These are phyloP conservation scores for Plasmodium falciparum DNA, from an alignment of 169 alveolate genomes.

Conservation along the genomic window DNA sequence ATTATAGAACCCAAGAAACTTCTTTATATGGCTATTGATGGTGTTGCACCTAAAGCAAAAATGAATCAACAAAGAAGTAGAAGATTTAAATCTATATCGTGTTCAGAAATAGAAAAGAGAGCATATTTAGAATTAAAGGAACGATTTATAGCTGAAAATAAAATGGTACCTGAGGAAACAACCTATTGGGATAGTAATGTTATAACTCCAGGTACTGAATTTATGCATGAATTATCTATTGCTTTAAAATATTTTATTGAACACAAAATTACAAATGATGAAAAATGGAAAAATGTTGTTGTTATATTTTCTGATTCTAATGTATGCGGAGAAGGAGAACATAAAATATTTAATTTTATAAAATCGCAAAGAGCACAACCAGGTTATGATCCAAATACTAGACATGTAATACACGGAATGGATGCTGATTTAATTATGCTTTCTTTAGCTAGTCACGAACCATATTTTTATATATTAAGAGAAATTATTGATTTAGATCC, in stretches of 20 bases:
- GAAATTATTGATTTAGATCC: constrained; percentile 91
- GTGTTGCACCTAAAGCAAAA: constrained; percentile 99
- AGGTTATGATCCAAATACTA: constrained; percentile 92
- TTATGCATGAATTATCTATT: constrained; percentile 94
- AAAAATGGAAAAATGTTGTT: constrained; percentile 92
- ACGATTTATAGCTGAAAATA: constrained; percentile 77
- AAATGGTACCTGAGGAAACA: constrained; percentile 63
- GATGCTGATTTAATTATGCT: constrained; percentile 99
- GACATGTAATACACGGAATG: constrained; percentile 99
- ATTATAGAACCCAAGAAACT: constrained; percentile 95
- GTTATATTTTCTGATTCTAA: constrained; percentile 97
- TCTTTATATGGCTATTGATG: constrained; percentile 98
- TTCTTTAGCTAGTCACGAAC: constrained; percentile 97
- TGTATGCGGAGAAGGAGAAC: constrained; percentile 99
- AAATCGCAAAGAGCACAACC: constrained; percentile 88
- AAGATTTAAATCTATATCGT: constrained; percentile 92
- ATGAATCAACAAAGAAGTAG: constrained; percentile 99
- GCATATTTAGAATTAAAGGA: constrained; percentile 79
- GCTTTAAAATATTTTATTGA: constrained; percentile 89
- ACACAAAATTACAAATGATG: constrained; percentile 92
- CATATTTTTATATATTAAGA: constrained; percentile 94
- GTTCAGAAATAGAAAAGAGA: constrained; percentile 71
- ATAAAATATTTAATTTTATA: constrained; percentile 97
- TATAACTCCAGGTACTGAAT: constrained; percentile 99
- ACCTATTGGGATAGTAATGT: constrained; percentile 96